A percentile compares a stretch with the other conserved stretches of the same genome.
Conservation (phyloP, 2,329 filamentous ascomycete species). For the Berkeleyomyces basicola region DNA sequence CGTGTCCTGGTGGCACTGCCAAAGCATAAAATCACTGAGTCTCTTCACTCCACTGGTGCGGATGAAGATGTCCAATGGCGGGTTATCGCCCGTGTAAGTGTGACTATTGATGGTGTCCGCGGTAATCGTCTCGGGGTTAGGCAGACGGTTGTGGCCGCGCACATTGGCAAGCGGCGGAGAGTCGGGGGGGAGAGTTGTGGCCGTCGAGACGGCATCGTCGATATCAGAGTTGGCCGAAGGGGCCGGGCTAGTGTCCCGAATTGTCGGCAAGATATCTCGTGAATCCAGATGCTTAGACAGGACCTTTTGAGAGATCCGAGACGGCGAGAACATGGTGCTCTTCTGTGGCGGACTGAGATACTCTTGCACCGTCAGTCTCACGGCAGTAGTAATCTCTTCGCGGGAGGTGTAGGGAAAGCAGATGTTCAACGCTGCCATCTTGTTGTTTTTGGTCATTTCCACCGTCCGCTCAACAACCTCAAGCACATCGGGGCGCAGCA, state of each 20-base stretch:
- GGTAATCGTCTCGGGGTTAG: slow-evolving; percentile 76
- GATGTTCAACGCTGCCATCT: slow-evolving; percentile 66
- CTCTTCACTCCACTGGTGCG: slow-evolving; percentile 86
- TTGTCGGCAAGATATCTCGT: slow-evolving; percentile 31
- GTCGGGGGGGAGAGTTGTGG: slow-evolving; percentile 40
- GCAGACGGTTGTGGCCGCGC: slow-evolving; percentile 24
- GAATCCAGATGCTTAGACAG: slow-evolving; percentile 45
- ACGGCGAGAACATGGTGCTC: slow-evolving; percentile 67
- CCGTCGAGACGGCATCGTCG: slow-evolving; percentile 41
- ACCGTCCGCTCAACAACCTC: slow-evolving; percentile 77
- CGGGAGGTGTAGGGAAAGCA: slow-evolving; percentile 96
- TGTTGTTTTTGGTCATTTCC: slow-evolving; percentile 74
- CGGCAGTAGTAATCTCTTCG: slow-evolving; percentile 84
- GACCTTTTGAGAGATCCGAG: slow-evolving; percentile 74
- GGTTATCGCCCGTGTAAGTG: slow-evolving; percentile 73
- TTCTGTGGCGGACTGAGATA: slow-evolving; percentile 50
- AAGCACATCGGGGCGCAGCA: slow-evolving; percentile 75
- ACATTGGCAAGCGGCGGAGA: slow-evolving; percentile 25
- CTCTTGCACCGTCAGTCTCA: slow-evolving; percentile 73
- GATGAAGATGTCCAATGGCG: slow-evolving; percentile 78
- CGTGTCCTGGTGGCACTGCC: slow-evolving; percentile 89
- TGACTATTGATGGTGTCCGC: slow-evolving; percentile 66
- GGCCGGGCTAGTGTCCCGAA: slow-evolving; percentile 32
- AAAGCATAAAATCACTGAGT: slow-evolving; percentile 95
- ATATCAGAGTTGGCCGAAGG: slow-evolving; percentile 28